A percentile compares a stretch with the other conserved stretches of the same genome.
Evolutionary conservation across 441 rosid species (phyloP).

Genomic region (Syzygium malaccense): DNA sequence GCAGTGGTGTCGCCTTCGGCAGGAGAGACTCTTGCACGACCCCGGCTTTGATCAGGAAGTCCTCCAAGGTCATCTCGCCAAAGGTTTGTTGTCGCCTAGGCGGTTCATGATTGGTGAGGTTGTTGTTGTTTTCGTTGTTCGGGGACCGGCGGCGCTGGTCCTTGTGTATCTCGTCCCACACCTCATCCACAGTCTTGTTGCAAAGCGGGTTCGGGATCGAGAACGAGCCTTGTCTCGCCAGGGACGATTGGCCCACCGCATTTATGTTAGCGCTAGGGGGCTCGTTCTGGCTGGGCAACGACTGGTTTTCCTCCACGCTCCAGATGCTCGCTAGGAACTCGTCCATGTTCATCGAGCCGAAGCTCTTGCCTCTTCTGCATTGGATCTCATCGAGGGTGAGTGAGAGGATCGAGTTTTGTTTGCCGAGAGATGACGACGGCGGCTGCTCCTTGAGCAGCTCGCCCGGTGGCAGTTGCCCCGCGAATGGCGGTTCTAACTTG

Average conservation of each 20-base stretch:
- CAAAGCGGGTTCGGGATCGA: conserved; percentile 54
- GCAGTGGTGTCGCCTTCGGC: conserved; percentile 3
- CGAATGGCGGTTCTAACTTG: conserved; percentile 1
- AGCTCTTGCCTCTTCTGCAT: conserved; percentile 43
- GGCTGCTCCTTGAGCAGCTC: conserved; percentile 25
- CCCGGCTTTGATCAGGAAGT: conserved; percentile 57
- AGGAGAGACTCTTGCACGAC: conserved; percentile 39
- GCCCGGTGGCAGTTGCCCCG: conserved; percentile 7
- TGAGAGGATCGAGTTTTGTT: conserved; percentile 38
- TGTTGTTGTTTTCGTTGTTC: background rate
- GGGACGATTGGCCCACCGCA: background rate
- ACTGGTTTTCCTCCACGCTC: conserved; percentile 38
- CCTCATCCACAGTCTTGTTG: conserved; percentile 68
- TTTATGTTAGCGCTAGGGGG: background rate
- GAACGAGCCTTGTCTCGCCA: conserved; percentile 57
- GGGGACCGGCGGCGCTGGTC: conserved; percentile 19
- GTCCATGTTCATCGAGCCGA: conserved; percentile 71
- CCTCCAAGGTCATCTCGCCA: conserved; percentile 61
- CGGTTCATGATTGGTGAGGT: conserved; percentile 4
- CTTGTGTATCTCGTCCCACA: conserved; percentile 58
- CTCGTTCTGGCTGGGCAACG: conserved; percentile 3
- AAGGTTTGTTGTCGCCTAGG: conserved; percentile 47
- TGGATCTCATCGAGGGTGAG: conserved; percentile 58
- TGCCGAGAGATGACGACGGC: conserved; percentile 8
- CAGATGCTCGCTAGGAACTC: conserved; percentile 59